Evolutionary conservation across 2,329 filamentous ascomycete genomes (phyloP), one percentile per base, ranked within the genome.

Genomic region (Scolecobasidium constrictum): DNA sequence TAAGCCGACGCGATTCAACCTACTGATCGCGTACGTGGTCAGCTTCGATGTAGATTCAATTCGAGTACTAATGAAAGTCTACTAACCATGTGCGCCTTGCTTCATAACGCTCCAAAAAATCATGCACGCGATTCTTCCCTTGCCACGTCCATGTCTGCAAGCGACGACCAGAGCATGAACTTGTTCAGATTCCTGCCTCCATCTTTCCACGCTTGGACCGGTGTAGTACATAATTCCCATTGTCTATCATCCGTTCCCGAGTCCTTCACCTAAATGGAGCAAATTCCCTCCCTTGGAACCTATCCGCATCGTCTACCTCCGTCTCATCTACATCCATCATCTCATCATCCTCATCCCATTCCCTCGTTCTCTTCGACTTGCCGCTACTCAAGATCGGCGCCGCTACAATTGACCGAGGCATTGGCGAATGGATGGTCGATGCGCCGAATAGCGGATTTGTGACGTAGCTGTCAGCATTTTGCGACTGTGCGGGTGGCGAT

Each of bases 331-430:
- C 19, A 17, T 38, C 35, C 5, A 35, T 34, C 42, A 44, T 44
- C 16, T 44, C 42, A 3, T 35, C 35, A 39, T 44, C 42, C n/a
- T 42, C 40, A 19, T 44, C 35, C 7, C 36, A 12, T 18, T 44
- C 42, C 19, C 42, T 19, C 11, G 17, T 26, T 15, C 36, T 40
- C 21, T 44, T 44, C 18, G 20, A 17, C 9, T 20, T 11, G n/a
- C 20, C 21, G 34, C 33, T 22, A 22, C 20, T 17, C 16, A 21
- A 16, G 26, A 36, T 7, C 2, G 34, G 13, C 13, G 42, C n/a
- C 6, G 9, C 5, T 6, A 34, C 23, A 16, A 31, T 16, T 7
- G 23, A 31, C 15, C n/a, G 40, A 7, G 40, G 40, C 19, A 35
- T 28, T n/a, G 40, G 40, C 12, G 40, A 16, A 17, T 17, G 19